A percentile compares a stretch with the other conserved stretches of the same genome.
Conservation (phyloP, 768 basidiomycete species). For the Suillus fuscotomentosus region DNA sequence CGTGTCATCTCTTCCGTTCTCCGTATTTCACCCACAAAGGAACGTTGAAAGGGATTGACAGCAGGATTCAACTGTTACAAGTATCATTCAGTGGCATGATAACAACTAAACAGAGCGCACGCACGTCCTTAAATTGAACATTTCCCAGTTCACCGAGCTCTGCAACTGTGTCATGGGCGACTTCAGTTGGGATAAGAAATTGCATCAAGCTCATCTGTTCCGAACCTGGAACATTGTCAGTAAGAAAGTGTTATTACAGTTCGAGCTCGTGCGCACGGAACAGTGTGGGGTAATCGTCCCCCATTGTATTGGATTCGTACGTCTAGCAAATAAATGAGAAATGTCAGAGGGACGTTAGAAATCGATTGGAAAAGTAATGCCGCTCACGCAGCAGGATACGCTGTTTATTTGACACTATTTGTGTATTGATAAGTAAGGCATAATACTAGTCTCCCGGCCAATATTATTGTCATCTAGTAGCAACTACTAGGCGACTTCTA, state of each 20-base stretch:
- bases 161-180: slow-evolving; percentile 94
- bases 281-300: slow-evolving; percentile 79
- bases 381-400: not conserved
- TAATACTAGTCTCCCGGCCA: no score
- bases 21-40: slow-evolving; percentile 94
- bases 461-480: not conserved
- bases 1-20: slow-evolving; percentile 96
- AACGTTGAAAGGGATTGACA: slow-evolving; percentile 97
- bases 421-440: not conserved
- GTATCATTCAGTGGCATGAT: slow-evolving; percentile 7
- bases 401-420: not conserved
- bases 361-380: not conserved
- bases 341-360: not conserved
- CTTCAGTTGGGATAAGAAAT: slow-evolving; percentile 95
- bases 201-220: slow-evolving; percentile 98
- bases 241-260: not conserved
- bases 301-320: slow-evolving; percentile 41
- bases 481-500: not conserved
- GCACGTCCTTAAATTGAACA: slow-evolving; percentile 96
- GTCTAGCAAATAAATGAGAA: not conserved
- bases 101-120: slow-evolving; percentile 25
- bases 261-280: slow-evolving; percentile 54
- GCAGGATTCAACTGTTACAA: slow-evolving; percentile 78
- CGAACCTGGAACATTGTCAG: slow-evolving; percentile 59
- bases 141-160: slow-evolving; percentile 94